These are phyloP conservation scores for Leishmania lainsoni DNA, from an alignment of 208 protist genomes.

Conservation along the genomic window DNA sequence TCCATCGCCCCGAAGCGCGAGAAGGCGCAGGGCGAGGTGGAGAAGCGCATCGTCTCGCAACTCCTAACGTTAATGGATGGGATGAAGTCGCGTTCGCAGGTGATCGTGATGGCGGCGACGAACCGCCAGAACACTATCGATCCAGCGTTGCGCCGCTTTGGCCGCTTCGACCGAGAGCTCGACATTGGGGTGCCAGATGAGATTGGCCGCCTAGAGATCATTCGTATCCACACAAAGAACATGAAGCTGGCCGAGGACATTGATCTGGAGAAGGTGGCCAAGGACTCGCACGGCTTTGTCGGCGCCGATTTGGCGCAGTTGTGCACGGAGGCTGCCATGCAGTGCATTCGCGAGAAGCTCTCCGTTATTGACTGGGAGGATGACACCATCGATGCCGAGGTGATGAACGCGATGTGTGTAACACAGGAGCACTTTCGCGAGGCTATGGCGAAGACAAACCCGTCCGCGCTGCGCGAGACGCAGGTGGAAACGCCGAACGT, in stretches of 20 bases:
- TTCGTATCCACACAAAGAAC: slow-evolving; percentile 99
- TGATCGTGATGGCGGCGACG: slow-evolving; percentile 99
- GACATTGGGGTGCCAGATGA: slow-evolving; percentile 99
- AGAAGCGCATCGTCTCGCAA: slow-evolving; percentile 99
- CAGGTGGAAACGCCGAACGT: slow-evolving; percentile 99
- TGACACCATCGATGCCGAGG: slow-evolving; percentile 98
- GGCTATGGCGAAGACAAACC: slow-evolving; percentile 96
- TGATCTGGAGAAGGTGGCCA: slow-evolving; percentile 97
- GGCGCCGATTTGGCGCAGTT: slow-evolving; percentile 99
- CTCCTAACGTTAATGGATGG: slow-evolving; percentile 99
- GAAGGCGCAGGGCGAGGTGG: slow-evolving; percentile 99
- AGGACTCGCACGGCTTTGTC: slow-evolving; percentile 99
- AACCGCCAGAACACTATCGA: slow-evolving; percentile 99
- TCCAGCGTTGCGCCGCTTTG: slow-evolving; percentile 99
- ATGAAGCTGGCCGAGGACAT: slow-evolving; percentile 99
- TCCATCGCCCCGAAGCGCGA: slow-evolving; percentile 99
- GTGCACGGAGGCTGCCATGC: slow-evolving; percentile 99
- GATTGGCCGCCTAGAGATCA: slow-evolving; percentile 98
- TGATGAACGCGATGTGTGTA: slow-evolving; percentile 98
- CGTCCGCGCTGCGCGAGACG: slow-evolving; percentile 99
- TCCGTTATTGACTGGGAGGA: slow-evolving; percentile 99
- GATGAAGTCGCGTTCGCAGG: slow-evolving; percentile 97
- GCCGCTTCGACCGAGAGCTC: slow-evolving; percentile 99
- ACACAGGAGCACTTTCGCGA: slow-evolving; percentile 99
- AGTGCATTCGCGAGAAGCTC: slow-evolving; percentile 99